phyloP scores from a whole-genome alignment of 2,329 filamentous ascomycete genomes.

The Aureobasidium sp. region DNA sequence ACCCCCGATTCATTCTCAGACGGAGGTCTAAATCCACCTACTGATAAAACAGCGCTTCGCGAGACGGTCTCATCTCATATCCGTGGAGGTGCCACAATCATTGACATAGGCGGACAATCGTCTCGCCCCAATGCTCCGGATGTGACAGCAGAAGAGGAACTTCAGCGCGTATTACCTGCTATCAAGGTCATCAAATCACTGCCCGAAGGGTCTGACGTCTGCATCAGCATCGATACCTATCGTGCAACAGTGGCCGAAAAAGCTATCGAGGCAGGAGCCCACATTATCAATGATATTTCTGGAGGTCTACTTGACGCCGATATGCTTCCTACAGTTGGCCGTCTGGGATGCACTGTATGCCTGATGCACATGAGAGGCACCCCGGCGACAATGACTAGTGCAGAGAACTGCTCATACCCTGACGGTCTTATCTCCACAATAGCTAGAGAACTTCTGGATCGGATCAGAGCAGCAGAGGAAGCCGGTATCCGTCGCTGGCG shows the following conservation, averaged over 20 bases:
- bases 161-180: conserved; percentile 70
- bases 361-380: conserved; percentile 94
- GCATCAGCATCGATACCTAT: conserved; percentile 89
- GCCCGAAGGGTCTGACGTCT: conserved; percentile 55
- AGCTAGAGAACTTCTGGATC: conserved; percentile 58
- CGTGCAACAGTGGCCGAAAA: conserved; percentile 73
- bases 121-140: conserved; percentile 70
- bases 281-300: conserved; percentile 93
- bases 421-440: conserved; percentile 60
- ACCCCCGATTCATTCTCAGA: conserved; percentile 98
- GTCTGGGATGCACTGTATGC: conserved; percentile 68
- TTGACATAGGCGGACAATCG: conserved; percentile 91
- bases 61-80: conserved; percentile 58
- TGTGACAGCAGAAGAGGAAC: conserved; percentile 66
- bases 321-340: conserved; percentile 77
- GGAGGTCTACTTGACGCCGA: conserved; percentile 68
- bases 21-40: conserved; percentile 58
- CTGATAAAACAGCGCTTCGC: conserved; percentile 44
- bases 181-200: conserved; percentile 64
- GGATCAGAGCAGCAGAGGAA: conserved; percentile 67
- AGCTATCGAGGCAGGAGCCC: conserved; percentile 70
- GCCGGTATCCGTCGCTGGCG: conserved; percentile 88
- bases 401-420: conserved; percentile 53
- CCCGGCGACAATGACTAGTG: conserved; percentile 70
- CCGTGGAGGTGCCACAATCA: conserved; percentile 65